A percentile compares a stretch with the other conserved stretches of the same genome.
phyloP scores from a whole-genome alignment of 768 basidiomycete genomes.

The Tylopilus sp. region DNA sequence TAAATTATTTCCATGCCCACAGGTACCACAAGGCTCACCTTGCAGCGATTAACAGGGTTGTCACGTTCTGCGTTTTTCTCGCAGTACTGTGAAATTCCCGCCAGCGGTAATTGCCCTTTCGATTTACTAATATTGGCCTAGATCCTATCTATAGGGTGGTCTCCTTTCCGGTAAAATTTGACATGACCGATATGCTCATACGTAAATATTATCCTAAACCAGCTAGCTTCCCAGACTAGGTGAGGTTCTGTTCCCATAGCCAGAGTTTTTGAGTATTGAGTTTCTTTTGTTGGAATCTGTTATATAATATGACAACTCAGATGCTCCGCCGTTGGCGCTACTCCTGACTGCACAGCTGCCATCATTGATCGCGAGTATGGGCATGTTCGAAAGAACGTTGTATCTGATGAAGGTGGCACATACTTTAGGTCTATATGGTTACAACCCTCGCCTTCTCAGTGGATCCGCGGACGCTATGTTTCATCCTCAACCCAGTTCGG shows the following conservation, averaged over 20 bases:
- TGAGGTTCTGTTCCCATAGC: slow-evolving; percentile 15
- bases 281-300: slow-evolving; percentile 9
- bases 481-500: slow-evolving; percentile 9
- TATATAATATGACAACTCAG: neutral
- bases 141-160: slow-evolving; percentile 22
- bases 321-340: neutral
- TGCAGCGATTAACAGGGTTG: slow-evolving; percentile 8
- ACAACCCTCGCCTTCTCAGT: slow-evolving; percentile 9
- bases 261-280: slow-evolving; percentile 19
- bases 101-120: slow-evolving; percentile 27
- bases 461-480: slow-evolving; percentile 28
- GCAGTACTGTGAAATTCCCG: slow-evolving; percentile 29
- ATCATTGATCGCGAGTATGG: no score
- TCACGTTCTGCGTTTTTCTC: slow-evolving; percentile 21
- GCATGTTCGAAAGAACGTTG: slow-evolving; percentile 16
- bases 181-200: slow-evolving; percentile 18
- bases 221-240: slow-evolving; percentile 23
- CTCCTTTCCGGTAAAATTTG: slow-evolving; percentile 20
- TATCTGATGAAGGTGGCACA: slow-evolving; percentile 6
- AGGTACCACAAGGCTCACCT: neutral
- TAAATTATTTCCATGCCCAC: slow-evolving; percentile 14
- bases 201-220: slow-evolving; percentile 21
- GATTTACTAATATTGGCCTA: slow-evolving; percentile 26
- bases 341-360: no score
- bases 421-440: slow-evolving; percentile 17